These are phyloP conservation scores for Cardamine resedifolia DNA, from an alignment of 345 rosid species.

Conservation along the genomic window DNA sequence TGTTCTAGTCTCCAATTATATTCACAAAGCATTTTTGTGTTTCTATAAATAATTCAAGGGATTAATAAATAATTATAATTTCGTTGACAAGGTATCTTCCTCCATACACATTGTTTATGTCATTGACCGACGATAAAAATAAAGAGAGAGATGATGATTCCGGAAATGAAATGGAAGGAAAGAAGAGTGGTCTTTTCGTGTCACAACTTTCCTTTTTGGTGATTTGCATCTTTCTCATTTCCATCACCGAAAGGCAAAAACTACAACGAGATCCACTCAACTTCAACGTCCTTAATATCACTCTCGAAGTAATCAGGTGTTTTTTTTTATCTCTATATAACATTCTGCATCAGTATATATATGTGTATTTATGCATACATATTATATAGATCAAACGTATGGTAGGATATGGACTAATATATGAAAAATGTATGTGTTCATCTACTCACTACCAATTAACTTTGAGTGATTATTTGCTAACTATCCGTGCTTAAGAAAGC, in stretches of 20 bases:
- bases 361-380: no score
- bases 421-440: no score
- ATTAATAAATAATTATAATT: background rate
- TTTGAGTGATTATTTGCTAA: background rate
- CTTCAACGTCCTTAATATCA: constrained; percentile 55
- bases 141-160: background rate
- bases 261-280: constrained; percentile 59
- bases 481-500: background rate
- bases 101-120: constrained; percentile 50
- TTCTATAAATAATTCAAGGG: background rate
- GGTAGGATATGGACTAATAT: no score
- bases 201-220: constrained; percentile 50
- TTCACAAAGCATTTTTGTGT: background rate
- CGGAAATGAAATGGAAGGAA: background rate
- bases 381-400: no score
- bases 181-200: constrained; percentile 20
- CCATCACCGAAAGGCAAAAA: constrained; percentile 52
- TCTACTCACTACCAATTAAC: no score
- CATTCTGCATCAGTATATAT: background rate
- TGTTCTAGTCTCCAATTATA: background rate
- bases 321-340: background rate
- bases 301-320: constrained; percentile 64
- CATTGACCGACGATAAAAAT: constrained; percentile 5
- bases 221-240: constrained; percentile 48
- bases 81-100: constrained; percentile 61